Conservation (phyloP, 2,329 filamentous ascomycete species). For the Albophoma yamanashiensis region DNA sequence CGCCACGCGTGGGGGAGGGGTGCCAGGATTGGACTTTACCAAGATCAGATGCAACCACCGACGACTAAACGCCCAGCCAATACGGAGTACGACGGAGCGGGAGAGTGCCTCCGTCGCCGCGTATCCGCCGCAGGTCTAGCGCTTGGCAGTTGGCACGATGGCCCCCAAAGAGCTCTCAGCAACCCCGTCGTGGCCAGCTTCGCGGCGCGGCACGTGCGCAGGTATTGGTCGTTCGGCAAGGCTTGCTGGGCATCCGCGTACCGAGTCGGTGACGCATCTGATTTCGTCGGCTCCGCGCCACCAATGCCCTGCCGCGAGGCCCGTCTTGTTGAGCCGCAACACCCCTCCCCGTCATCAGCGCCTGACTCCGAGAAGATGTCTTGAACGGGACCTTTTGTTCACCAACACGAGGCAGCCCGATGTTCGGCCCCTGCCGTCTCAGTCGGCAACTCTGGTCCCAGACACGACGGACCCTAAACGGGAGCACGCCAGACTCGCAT, state of each 20-base stretch:
- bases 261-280: background rate
- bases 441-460: background rate
- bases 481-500: background rate
- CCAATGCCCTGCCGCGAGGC: background rate
- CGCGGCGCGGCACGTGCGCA: background rate
- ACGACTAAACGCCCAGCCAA: background rate
- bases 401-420: background rate
- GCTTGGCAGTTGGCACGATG: background rate
- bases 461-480: background rate
- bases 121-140: background rate
- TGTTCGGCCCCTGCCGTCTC: background rate
- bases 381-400: background rate
- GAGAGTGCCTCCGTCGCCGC: background rate
- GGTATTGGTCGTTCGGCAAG: background rate
- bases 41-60: background rate
- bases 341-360: background rate
- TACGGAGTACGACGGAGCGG: background rate
- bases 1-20: background rate
- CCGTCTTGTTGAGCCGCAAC: no score
- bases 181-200: background rate
- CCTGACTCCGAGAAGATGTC: background rate
- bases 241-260: background rate
- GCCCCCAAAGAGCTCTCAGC: background rate
- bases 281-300: background rate
- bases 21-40: background rate